phyloP scores from a whole-genome alignment of 2,329 filamentous ascomycete species.

The Neofusicoccum umdonicola region DNA sequence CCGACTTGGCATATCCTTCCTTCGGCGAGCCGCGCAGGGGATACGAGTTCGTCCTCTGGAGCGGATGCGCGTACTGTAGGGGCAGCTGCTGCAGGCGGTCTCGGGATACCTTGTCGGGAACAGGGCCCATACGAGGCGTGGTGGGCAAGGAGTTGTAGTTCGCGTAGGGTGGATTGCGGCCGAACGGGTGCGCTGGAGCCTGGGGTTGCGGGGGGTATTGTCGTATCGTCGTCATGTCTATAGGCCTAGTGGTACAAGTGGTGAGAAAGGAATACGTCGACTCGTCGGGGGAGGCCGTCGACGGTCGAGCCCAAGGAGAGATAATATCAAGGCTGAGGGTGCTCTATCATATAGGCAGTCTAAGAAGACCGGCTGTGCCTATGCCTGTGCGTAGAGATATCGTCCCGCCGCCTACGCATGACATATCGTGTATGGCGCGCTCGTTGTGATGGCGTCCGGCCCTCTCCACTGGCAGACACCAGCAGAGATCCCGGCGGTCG shows the following conservation, averaged over 20 bases:
- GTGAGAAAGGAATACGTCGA: constrained; percentile 5
- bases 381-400: constrained; percentile 44
- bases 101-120: constrained; percentile 16
- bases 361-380: constrained; percentile 41
- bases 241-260: constrained; percentile 6
- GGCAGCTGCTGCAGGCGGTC: constrained; percentile 25
- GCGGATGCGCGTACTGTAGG: constrained; percentile 40
- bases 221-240: constrained; percentile 40
- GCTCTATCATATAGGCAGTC: constrained; percentile 25
- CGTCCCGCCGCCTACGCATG: constrained; percentile 35
- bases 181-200: constrained; percentile 26
- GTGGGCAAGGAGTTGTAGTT: constrained; percentile 27
- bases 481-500: constrained; percentile 13
- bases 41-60: constrained; percentile 39
- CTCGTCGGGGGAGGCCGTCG: not conserved
- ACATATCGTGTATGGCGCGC: constrained; percentile 33
- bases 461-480: constrained; percentile 14
- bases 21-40: constrained; percentile 26
- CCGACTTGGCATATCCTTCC: constrained; percentile 26
- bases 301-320: not conserved
- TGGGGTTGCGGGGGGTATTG: constrained; percentile 35
- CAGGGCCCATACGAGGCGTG: constrained; percentile 17
- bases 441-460: constrained; percentile 7
- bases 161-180: constrained; percentile 22
- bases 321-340: constrained; percentile 20